Evolutionary conservation across 176 grass and related monocot genomes (phyloP).

Genomic region (Puccinellia tenuiflora): DNA sequence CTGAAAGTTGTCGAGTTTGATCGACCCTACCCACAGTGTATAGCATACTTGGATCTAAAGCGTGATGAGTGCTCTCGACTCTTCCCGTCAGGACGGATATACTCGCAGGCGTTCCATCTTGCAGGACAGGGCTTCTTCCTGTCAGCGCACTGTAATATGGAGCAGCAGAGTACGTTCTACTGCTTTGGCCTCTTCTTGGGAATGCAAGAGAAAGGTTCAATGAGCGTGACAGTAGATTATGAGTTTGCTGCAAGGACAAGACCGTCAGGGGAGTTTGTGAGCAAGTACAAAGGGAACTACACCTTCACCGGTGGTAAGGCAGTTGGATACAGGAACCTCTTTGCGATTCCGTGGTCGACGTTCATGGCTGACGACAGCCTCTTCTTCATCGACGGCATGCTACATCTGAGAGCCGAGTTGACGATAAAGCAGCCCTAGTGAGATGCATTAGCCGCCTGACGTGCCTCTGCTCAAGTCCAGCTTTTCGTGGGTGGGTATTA

Average conservation of each 20-base stretch:
- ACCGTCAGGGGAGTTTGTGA: slow-evolving; percentile 64
- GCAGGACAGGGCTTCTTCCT: slow-evolving; percentile 90
- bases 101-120: slow-evolving; percentile 82
- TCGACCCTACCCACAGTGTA: slow-evolving; percentile 71
- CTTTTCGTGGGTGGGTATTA: neutral
- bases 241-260: slow-evolving; percentile 81
- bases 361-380: slow-evolving; percentile 85
- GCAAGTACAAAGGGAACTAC: slow-evolving; percentile 95
- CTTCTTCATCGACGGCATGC: slow-evolving; percentile 68
- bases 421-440: slow-evolving; percentile 62
- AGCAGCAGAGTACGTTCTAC: slow-evolving; percentile 65
- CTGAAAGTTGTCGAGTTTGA: slow-evolving; percentile 90
- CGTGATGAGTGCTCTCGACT: slow-evolving; percentile 70
- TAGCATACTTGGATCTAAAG: slow-evolving; percentile 85
- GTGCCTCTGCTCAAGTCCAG: neutral
- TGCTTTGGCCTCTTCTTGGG: slow-evolving; percentile 81
- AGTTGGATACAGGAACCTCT: slow-evolving; percentile 85
- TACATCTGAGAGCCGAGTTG: slow-evolving; percentile 84
- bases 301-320: slow-evolving; percentile 89
- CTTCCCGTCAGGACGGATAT: slow-evolving; percentile 71
- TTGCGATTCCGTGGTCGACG: slow-evolving; percentile 72
- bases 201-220: neutral
- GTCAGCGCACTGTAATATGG: slow-evolving; percentile 84
- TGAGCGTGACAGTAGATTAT: slow-evolving; percentile 64
- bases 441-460: neutral